phyloP scores from a whole-genome alignment of 1,139 yeast species.

The Yamadazyma oceani region DNA sequence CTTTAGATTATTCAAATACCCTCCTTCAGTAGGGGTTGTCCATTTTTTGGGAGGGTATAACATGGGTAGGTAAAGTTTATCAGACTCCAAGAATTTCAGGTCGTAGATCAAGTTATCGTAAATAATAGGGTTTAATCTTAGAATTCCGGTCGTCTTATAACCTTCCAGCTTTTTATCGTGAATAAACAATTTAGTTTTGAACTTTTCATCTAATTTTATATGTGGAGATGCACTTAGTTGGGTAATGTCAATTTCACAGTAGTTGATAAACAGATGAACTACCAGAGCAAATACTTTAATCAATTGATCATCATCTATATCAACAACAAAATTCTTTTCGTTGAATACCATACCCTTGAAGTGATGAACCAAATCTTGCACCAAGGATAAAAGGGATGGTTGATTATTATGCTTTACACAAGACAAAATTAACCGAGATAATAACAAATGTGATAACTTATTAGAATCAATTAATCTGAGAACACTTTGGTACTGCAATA shows the following conservation, averaged over 20 bases:
- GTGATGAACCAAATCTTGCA: conserved; percentile 8
- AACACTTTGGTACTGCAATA: conserved; percentile 15
- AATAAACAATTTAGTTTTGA: conserved; percentile 11
- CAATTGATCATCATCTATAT: conserved; percentile 19
- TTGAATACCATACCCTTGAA: not conserved
- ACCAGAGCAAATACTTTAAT: conserved; percentile 23
- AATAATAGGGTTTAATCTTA: conserved; percentile 12
- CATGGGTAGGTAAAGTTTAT: conserved; percentile 32
- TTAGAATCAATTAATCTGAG: conserved; percentile 21
- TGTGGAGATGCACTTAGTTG: not conserved
- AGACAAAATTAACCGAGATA: conserved; percentile 22
- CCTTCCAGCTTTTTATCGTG: conserved; percentile 4
- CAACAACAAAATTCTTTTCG: conserved; percentile 10
- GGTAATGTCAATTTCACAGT: conserved; percentile 19
- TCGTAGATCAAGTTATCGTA: conserved; percentile 5
- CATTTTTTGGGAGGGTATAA: conserved; percentile 39
- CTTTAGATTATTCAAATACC: conserved; percentile 28
- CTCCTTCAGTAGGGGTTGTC: conserved; percentile 36
- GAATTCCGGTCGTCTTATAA: conserved; percentile 8
- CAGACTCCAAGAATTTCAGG: conserved; percentile 5
- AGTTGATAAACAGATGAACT: conserved; percentile 20
- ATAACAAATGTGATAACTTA: conserved; percentile 21
- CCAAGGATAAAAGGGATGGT: not conserved
- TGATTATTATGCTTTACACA: conserved; percentile 14
- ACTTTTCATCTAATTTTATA: conserved; percentile 7